Base-by-base conservation (phyloP, 2,329 filamentous ascomycete species). In the Claviceps lovelessii region DNA sequence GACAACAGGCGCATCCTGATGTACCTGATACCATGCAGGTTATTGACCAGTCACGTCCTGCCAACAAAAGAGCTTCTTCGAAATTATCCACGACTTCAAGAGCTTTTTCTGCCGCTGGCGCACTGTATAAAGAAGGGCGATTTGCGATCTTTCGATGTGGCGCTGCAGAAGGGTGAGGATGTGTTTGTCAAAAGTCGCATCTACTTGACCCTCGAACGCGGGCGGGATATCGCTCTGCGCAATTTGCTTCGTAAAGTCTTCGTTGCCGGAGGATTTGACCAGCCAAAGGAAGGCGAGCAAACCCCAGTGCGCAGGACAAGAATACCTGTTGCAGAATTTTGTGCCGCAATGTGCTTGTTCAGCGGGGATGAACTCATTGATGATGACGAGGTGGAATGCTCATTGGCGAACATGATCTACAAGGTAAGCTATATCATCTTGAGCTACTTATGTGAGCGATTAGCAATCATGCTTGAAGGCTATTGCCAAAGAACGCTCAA, bases 321-420 rank as follows among this genome's bases (percentile, higher is more conserved):
- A 60, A 79, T 98, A 39, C 85, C 88, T 0, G 78, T 96, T 15
- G 76, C 79, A 13, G 88, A 97, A 62, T 97, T 98, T 63, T 83
- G 81, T 29, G 87, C 89, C 7, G 94, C 89, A 8, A 80, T 97
- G 57, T 84, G 84, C 64, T 77, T 95, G 62, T 84, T 83, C 53
- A 84, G 80, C 60, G 76, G 78, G 51, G 75, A 77, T 54, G 76
- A 86, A 65, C 72, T 76, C 39, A 75, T 94, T 39, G 93, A 96
- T 62, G 77, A 80, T 37, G 94, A 98, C 65, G 93, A 98, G 70
- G 90, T 97, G 4, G 94, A 98, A 70, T 98, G 93, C 68, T 73
- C 96, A 62, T 67, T 98, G 64, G 89, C 93, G 33, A 97, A 96
- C 67, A 88, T 96, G 80, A 95, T 98, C 58, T 98, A 97, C 76